Evolutionary conservation across 2,329 filamentous ascomycete genomes (phyloP).

Genomic region (Corynespora cassiicola): DNA sequence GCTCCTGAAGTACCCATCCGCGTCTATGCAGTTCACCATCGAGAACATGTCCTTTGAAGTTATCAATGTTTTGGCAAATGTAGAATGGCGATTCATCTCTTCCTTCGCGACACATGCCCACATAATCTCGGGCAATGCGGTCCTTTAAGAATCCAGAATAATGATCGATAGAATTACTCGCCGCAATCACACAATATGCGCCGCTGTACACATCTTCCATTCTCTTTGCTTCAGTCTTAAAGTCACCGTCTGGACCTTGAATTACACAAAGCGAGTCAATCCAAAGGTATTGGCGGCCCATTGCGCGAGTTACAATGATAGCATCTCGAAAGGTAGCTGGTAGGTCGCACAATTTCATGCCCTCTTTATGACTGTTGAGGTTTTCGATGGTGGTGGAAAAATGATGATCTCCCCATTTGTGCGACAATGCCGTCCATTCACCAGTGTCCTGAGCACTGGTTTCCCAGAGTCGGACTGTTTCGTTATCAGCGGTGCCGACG

Average conservation of each 20-base stretch:
- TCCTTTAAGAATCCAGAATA: conserved; percentile 18
- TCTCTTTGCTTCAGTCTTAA: conserved; percentile 16
- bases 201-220: conserved; percentile 34
- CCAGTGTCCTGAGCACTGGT: not conserved
- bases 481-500: conserved; percentile 6
- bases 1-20: conserved; percentile 36
- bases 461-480: conserved; percentile 4
- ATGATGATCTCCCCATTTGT: conserved; percentile 17
- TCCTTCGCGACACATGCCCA: not conserved
- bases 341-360: conserved; percentile 7
- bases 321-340: conserved; percentile 29
- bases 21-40: conserved; percentile 20
- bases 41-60: conserved; percentile 28
- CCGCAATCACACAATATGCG: conserved; percentile 28
- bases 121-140: conserved; percentile 3
- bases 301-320: conserved; percentile 16
- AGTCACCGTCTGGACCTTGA: conserved; percentile 28
- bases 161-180: conserved; percentile 16
- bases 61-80: conserved; percentile 26
- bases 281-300: conserved; percentile 29
- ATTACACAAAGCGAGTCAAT: conserved; percentile 37
- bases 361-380: not conserved
- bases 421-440: conserved; percentile 23
- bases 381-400: conserved; percentile 12
- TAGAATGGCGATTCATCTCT: conserved; percentile 6